Conservation (phyloP, 2,329 filamentous ascomycete genomes). For the Pseudogymnoascus sp. region DNA sequence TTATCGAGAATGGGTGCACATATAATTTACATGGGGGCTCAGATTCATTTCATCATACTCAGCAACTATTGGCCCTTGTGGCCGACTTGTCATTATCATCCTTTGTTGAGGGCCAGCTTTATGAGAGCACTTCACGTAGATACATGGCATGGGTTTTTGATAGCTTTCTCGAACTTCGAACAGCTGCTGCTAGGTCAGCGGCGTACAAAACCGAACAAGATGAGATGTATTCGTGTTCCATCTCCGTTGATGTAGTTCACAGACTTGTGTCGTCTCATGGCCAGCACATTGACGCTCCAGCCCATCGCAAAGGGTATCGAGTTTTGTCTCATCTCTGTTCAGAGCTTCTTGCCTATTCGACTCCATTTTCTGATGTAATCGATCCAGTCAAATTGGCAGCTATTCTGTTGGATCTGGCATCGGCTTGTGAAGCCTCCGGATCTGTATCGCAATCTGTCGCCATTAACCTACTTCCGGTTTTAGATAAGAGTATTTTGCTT, state of each 20-base stretch:
- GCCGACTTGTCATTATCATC: conserved; percentile 22
- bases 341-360: conserved; percentile 18
- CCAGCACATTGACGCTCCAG: conserved; percentile 14
- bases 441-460: conserved; percentile 17
- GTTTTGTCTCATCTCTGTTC: conserved; percentile 22
- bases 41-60: conserved; percentile 22
- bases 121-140: conserved; percentile 23
- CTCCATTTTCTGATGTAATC: conserved; percentile 14
- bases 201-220: not conserved
- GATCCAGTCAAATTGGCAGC: conserved; percentile 16
- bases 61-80: conserved; percentile 23
- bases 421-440: conserved; percentile 18
- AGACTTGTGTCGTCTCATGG: conserved; percentile 18
- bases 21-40: conserved; percentile 20
- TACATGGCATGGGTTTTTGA: conserved; percentile 24
- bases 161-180: conserved; percentile 20
- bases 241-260: conserved; percentile 18
- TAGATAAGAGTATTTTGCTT: not conserved
- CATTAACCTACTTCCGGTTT: conserved; percentile 19
- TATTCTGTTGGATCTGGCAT: conserved; percentile 20
- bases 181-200: conserved; percentile 16
- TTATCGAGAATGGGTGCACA: conserved; percentile 15
- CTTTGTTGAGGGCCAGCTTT: conserved; percentile 23
- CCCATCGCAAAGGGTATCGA: conserved; percentile 25
- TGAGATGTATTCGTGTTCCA: conserved; percentile 1